phyloP scores from a whole-genome alignment of 2,329 filamentous ascomycete species.

The Phyllosticta paracitricarpa region DNA sequence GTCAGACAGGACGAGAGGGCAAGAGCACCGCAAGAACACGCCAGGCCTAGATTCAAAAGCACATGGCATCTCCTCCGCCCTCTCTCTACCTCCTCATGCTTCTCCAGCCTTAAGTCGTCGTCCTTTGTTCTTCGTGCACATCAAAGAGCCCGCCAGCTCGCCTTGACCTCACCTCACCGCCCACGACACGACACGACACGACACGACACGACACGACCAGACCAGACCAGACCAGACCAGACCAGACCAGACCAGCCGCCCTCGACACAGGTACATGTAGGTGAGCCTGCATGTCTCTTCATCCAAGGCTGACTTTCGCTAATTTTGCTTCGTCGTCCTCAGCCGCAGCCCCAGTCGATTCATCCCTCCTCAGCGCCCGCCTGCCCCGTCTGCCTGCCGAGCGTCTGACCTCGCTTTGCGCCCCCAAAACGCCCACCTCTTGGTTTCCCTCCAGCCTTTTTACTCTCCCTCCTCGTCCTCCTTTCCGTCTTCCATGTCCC shows the following conservation, averaged over 20 bases:
- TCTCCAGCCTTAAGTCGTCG: neutral
- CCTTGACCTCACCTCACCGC: neutral
- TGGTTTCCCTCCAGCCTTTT: neutral
- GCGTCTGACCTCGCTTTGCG: neutral
- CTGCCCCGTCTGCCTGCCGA: constrained; percentile 6
- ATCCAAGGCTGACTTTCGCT: constrained; percentile 10
- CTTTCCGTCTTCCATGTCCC: constrained; percentile 21
- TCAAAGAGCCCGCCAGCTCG: too few relatives aligned
- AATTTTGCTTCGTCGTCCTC: constrained; percentile 9
- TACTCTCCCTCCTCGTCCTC: constrained; percentile 14
- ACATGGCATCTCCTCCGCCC: neutral
- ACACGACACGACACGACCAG: neutral
- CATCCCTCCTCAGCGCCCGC: neutral
- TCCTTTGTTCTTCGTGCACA: neutral
- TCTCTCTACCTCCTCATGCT: neutral
- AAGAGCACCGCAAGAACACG: neutral
- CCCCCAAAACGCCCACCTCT: constrained; percentile 3
- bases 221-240: constrained; percentile 1
- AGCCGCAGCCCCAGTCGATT: constrained; percentile 5
- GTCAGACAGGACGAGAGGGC: neutral
- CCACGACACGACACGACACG: neutral
- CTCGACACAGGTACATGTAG: neutral
- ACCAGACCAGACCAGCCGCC: constrained; percentile 1
- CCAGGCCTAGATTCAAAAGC: constrained; percentile 4
- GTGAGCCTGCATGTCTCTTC: neutral